Percentiles rank a stretch among this genome's conserved stretches.
Evolutionary conservation across 345 rosid genomes (phyloP).

Genomic region (Melastoma malabathricum): DNA sequence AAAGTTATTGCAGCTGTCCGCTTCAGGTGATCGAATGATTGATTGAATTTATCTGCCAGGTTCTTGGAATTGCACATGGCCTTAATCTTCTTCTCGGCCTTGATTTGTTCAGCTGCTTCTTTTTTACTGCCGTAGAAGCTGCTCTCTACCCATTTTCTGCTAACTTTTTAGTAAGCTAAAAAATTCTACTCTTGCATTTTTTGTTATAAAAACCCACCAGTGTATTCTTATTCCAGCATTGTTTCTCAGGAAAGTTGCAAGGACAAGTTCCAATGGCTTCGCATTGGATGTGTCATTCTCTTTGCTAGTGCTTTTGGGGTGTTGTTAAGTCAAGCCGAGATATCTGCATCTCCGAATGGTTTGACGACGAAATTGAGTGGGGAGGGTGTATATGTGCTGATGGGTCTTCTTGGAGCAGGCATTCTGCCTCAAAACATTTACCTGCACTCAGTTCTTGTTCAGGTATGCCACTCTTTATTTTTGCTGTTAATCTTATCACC

Average conservation of each 20-base stretch:
- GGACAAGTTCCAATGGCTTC: slow-evolving; percentile 40
- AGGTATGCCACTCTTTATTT: slow-evolving; percentile 29
- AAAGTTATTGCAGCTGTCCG: background rate
- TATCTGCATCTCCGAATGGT: slow-evolving; percentile 47
- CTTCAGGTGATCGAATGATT: slow-evolving; percentile 4
- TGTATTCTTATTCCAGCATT: slow-evolving; percentile 6
- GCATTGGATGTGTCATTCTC: slow-evolving; percentile 44
- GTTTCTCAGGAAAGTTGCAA: slow-evolving; percentile 48
- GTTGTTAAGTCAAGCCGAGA: slow-evolving; percentile 66
- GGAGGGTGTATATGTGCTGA: slow-evolving; percentile 64
- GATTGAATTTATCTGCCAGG: slow-evolving; percentile 30
- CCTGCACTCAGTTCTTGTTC: slow-evolving; percentile 78
- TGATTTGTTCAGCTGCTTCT: slow-evolving; percentile 67
- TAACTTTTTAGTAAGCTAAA: slow-evolving; percentile 44
- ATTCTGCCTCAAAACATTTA: slow-evolving; percentile 95
- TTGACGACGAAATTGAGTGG: slow-evolving; percentile 43
- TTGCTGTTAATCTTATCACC: background rate
- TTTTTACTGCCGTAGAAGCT: slow-evolving; percentile 83
- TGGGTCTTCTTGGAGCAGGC: slow-evolving; percentile 98
- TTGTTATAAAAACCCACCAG: background rate
- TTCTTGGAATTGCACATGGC: slow-evolving; percentile 87
- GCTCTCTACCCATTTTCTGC: slow-evolving; percentile 68
- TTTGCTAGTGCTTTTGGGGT: slow-evolving; percentile 57
- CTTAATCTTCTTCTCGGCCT: slow-evolving; percentile 78
- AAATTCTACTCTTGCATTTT: background rate